phyloP scores from a whole-genome alignment of 345 rosid genomes.

The Pugionium dolabratum region DNA sequence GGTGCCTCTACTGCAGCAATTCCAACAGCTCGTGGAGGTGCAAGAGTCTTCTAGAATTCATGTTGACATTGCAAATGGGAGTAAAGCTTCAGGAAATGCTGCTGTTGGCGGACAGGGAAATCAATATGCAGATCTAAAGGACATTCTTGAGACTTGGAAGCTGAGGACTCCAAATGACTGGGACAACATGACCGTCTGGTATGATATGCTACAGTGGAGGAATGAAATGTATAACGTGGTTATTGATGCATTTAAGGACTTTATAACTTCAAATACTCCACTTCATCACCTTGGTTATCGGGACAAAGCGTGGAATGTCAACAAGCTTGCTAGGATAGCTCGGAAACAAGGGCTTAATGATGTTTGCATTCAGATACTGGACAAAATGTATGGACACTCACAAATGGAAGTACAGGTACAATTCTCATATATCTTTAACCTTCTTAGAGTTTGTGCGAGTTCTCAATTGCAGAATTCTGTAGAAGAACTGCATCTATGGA shows the following conservation, averaged over 20 bases:
- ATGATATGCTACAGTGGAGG: conserved; percentile 96
- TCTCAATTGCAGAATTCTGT: conserved; percentile 15
- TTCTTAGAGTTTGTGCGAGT: conserved; percentile 18
- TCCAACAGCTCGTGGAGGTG: conserved; percentile 94
- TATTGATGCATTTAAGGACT: conserved; percentile 92
- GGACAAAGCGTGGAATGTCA: conserved; percentile 98
- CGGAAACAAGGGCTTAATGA: conserved; percentile 94
- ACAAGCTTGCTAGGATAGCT: conserved; percentile 93
- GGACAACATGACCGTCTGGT: conserved; percentile 97
- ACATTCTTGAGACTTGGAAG: conserved; percentile 97
- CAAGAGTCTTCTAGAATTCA: conserved; percentile 89
- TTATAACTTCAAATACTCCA: conserved; percentile 61
- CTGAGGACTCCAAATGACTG: conserved; percentile 93
- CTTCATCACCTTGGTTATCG: conserved; percentile 97
- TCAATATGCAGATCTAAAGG: conserved; percentile 88
- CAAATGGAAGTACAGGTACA: conserved; percentile 99
- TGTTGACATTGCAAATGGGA: conserved; percentile 84
- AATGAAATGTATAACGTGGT: conserved; percentile 91
- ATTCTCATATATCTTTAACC: conserved; percentile 20
- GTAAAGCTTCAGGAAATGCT: conserved; percentile 59
- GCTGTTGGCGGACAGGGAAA: conserved; percentile 68
- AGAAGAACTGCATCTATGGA: conserved; percentile 17
- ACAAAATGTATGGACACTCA: conserved; percentile 61
- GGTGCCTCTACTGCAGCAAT: conserved; percentile 92
- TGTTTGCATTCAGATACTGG: conserved; percentile 76